Conservation (phyloP, 169 alveolate species). For the Babesia ovis region DNA sequence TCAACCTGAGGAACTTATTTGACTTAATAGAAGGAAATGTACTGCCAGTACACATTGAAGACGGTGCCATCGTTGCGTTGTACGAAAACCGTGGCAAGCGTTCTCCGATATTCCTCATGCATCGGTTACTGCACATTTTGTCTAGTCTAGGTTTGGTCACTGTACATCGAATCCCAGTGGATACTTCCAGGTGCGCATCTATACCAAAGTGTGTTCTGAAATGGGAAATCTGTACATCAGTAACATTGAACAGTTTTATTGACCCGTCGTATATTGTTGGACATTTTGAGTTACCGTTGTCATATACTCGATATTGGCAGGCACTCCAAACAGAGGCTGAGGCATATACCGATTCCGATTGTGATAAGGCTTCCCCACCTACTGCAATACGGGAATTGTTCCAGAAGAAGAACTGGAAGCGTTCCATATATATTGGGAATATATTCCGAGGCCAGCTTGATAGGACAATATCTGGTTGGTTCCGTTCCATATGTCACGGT, state of each 20-base stretch:
- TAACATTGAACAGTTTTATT: constrained; percentile 17
- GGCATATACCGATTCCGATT: constrained; percentile 2
- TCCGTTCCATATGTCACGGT: constrained; percentile 22
- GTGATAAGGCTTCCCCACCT: constrained; percentile 8
- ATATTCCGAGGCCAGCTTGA: constrained; percentile 22
- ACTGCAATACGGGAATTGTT: constrained; percentile 40
- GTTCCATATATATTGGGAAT: constrained; percentile 11
- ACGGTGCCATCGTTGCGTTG: background rate
- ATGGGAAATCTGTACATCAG: constrained; percentile 35
- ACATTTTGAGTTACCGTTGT: constrained; percentile 15
- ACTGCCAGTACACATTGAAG: constrained; percentile 1
- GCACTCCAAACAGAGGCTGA: constrained; percentile 39
- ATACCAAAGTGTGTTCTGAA: constrained; percentile 8
- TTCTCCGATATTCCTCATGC: constrained; percentile 25
- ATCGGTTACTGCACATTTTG: constrained; percentile 29
- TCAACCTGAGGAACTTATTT: constrained; percentile 12
- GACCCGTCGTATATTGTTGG: constrained; percentile 10
- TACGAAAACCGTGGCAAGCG: background rate
- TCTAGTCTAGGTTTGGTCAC: constrained; percentile 10
- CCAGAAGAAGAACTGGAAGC: constrained; percentile 54
- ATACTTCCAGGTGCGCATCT: background rate
- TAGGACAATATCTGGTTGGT: constrained; percentile 26
- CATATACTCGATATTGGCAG: constrained; percentile 26
- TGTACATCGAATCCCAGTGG: background rate
- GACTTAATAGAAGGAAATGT: constrained; percentile 25